A percentile compares a stretch with the other conserved stretches of the same genome.
phyloP scores from a whole-genome alignment of 1,139 yeast genomes.

The Arxiozyma heterogenica region DNA sequence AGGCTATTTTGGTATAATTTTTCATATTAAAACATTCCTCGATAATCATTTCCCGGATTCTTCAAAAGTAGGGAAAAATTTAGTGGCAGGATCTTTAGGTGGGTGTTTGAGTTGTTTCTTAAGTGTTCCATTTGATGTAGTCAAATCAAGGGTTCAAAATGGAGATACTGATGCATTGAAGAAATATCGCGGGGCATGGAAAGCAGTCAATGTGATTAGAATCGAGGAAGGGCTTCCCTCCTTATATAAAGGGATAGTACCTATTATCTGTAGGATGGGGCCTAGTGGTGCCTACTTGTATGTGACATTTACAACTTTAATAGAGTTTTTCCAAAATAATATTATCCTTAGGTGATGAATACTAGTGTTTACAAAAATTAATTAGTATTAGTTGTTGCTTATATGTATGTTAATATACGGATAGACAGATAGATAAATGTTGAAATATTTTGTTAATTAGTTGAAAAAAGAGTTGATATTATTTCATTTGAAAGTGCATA shows the following conservation, averaged over 20 bases:
- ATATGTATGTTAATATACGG: too few species aligned
- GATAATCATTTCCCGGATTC: conserved; percentile 65
- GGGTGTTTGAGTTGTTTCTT: conserved; percentile 91
- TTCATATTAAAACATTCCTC: conserved; percentile 70
- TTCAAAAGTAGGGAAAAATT: conserved; percentile 74
- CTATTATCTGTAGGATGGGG: conserved; percentile 93
- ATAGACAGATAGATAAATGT: too few species aligned
- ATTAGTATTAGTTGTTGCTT: too few species aligned
- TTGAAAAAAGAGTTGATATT: too few species aligned
- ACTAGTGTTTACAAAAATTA: too few species aligned
- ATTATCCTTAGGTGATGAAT: too few species aligned
- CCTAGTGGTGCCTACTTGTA: conserved; percentile 98
- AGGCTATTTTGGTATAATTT: conserved; percentile 93
- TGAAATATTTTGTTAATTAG: too few species aligned
- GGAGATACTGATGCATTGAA: conserved; percentile 30
- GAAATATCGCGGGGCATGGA: conserved; percentile 87
- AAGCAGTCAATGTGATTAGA: conserved; percentile 64
- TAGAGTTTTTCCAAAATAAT: conserved; percentile 63
- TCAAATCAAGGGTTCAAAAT: conserved; percentile 88
- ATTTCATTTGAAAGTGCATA: too few species aligned
- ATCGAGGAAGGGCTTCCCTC: conserved; percentile 87
- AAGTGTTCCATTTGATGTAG: conserved; percentile 97
- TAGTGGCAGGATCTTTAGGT: conserved; percentile 89
- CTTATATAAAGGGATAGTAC: conserved; percentile 87
- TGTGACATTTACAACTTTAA: conserved; percentile 87